Conservation (phyloP, 129 eudicot species). For the Ambrosia artemisiifolia region DNA sequence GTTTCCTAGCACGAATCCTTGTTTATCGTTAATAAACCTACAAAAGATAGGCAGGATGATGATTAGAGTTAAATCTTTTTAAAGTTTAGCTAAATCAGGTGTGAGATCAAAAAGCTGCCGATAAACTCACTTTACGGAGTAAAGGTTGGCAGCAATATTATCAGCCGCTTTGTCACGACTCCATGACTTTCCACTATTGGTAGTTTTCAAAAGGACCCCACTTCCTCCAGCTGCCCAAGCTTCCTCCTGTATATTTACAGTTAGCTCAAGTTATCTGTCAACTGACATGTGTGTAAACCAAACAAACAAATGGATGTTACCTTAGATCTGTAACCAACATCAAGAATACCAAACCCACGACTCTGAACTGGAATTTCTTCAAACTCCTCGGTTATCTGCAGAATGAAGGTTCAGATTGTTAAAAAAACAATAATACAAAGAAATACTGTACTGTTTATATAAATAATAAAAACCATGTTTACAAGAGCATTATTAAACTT, state of each 20-base stretch:
- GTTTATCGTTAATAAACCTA: slow-evolving; percentile 86
- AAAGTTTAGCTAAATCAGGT: neutral
- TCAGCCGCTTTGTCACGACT: slow-evolving; percentile 97
- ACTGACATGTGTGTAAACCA: neutral
- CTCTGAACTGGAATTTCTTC: slow-evolving; percentile 95
- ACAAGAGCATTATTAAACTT: neutral
- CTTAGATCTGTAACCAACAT: slow-evolving; percentile 91
- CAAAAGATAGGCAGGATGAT: slow-evolving; percentile 17
- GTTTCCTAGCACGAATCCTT: slow-evolving; percentile 96
- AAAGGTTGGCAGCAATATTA: slow-evolving; percentile 93
- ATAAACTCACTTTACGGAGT: slow-evolving; percentile 84
- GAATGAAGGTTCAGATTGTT: slow-evolving; percentile 18
- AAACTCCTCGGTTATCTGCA: slow-evolving; percentile 92
- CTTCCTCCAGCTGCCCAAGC: slow-evolving; percentile 99
- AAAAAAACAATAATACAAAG: slow-evolving; percentile 8
- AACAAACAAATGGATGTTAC: slow-evolving; percentile 30
- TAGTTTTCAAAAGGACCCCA: slow-evolving; percentile 86
- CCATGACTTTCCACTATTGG: slow-evolving; percentile 94
- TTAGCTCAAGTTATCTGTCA: neutral
- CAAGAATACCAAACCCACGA: slow-evolving; percentile 99
- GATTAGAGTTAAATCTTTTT: neutral
- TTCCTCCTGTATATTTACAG: slow-evolving; percentile 59
- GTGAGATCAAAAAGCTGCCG: slow-evolving; percentile 5
- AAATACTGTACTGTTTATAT: neutral
- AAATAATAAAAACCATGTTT: neutral